phyloP scores from a whole-genome alignment of 1,139 yeast species.

The Diutina scorzettiae region DNA sequence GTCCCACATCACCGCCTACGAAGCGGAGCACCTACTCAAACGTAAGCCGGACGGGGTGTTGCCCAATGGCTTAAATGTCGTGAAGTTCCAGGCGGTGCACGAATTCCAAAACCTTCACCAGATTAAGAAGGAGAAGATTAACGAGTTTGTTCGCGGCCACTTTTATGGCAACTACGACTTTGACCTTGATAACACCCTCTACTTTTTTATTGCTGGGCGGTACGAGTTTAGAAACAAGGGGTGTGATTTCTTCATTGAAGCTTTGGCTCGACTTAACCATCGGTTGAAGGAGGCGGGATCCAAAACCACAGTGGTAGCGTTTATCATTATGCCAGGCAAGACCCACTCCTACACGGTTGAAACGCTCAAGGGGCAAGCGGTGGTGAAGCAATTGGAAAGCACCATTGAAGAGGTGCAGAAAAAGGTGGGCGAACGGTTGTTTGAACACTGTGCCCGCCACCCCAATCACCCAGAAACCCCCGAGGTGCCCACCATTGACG shows the following conservation, averaged over 20 bases:
- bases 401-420: constrained; percentile 84
- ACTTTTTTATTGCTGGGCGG: constrained; percentile 94
- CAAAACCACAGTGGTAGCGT: constrained; percentile 92
- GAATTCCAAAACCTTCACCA: constrained; percentile 97
- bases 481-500: constrained; percentile 57
- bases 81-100: constrained; percentile 93
- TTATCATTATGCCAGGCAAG: constrained; percentile 95
- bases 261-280: constrained; percentile 86
- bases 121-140: constrained; percentile 77
- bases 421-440: constrained; percentile 75
- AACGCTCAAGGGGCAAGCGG: constrained; percentile 93
- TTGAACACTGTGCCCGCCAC: constrained; percentile 82
- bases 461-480: constrained; percentile 49
- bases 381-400: constrained; percentile 78
- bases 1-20: constrained; percentile 91
- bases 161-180: constrained; percentile 95
- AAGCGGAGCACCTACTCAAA: constrained; percentile 83
- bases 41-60: constrained; percentile 96
- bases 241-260: constrained; percentile 88
- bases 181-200: constrained; percentile 84
- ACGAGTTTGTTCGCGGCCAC: constrained; percentile 92
- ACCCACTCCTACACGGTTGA: constrained; percentile 93
- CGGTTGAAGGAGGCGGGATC: constrained; percentile 71
- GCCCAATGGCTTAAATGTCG: constrained; percentile 93
- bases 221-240: constrained; percentile 96